These are phyloP conservation scores for Wallemia hederae DNA, from an alignment of 1,284 basidiomycete species.

Conservation along the genomic window DNA sequence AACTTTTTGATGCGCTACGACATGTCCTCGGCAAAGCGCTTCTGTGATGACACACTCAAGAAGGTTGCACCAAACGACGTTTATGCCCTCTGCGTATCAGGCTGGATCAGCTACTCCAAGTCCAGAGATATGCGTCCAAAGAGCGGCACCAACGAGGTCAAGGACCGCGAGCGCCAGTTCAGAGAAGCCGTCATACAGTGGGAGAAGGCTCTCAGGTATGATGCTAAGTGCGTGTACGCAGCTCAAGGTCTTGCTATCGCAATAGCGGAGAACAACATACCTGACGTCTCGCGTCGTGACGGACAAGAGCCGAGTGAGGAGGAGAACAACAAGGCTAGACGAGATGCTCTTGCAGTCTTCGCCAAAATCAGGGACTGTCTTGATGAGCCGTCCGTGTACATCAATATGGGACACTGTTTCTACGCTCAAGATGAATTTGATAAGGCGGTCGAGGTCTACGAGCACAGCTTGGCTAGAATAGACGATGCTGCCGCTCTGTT, in stretches of 20 bases:
- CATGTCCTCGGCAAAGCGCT: constrained; percentile 35
- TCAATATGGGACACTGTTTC: constrained; percentile 85
- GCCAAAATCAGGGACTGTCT: constrained; percentile 62
- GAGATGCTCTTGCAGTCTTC: constrained; percentile 56
- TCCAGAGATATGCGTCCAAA: constrained; percentile 33
- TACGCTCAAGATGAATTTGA: constrained; percentile 73
- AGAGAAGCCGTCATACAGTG: constrained; percentile 60
- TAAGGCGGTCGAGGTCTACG: constrained; percentile 40
- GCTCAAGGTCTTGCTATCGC: constrained; percentile 78
- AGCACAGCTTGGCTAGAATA: background rate
- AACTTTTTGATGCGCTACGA: constrained; percentile 57
- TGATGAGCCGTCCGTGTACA: constrained; percentile 56
- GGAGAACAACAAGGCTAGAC: constrained; percentile 28
- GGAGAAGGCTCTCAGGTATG: constrained; percentile 53
- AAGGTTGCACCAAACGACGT: constrained; percentile 55
- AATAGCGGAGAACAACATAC: constrained; percentile 60
- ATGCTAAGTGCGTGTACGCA: constrained; percentile 57
- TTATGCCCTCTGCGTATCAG: constrained; percentile 68
- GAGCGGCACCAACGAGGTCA: constrained; percentile 27
- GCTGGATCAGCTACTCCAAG: constrained; percentile 52
- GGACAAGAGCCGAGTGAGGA: constrained; percentile 27
- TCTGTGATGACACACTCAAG: constrained; percentile 53
- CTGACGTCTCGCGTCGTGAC: constrained; percentile 12
- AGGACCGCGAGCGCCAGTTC: constrained; percentile 48
- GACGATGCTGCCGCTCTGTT: background rate